Conservation (phyloP, 345 rosid genomes). For the Stellera chamaejasme region DNA sequence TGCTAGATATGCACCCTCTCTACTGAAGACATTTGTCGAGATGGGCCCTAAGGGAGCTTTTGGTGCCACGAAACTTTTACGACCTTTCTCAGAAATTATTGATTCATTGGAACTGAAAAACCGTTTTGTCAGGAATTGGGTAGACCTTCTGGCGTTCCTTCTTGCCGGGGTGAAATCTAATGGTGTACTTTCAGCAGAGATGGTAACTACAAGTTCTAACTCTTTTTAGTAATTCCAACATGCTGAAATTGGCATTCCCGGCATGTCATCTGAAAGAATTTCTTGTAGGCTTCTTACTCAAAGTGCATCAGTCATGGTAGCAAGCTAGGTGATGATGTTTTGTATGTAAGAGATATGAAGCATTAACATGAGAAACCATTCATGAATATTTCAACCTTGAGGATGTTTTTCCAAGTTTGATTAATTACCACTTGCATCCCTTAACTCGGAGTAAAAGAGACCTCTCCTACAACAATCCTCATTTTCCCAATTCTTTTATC, state of each 20-base stretch:
- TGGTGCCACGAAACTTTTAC: conserved; percentile 77
- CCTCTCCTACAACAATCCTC: too few relatives aligned
- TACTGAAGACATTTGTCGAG: conserved; percentile 59
- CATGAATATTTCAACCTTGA: background rate
- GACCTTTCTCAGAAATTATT: conserved; percentile 80
- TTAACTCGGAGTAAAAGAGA: too few relatives aligned
- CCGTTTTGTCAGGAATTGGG: conserved; percentile 85
- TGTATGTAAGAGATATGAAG: too few relatives aligned
- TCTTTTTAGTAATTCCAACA: background rate
- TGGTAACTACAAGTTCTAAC: conserved; percentile 55
- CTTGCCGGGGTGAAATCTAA: conserved; percentile 97
- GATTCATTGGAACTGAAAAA: conserved; percentile 71
- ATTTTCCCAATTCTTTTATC: too few relatives aligned
- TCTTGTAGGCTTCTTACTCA: too few relatives aligned
- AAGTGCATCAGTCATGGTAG: too few relatives aligned
- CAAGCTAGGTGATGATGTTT: too few relatives aligned
- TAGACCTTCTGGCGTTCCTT: conserved; percentile 88
- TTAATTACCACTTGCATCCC: too few relatives aligned
- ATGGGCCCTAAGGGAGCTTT: conserved; percentile 91
- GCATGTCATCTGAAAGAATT: too few relatives aligned
- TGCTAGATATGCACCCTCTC: conserved; percentile 83
- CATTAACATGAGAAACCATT: background rate
- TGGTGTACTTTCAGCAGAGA: conserved; percentile 97
- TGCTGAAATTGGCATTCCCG: background rate
- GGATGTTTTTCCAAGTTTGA: too few relatives aligned